phyloP scores from a whole-genome alignment of 768 basidiomycete species.

The Boletellus sp. region DNA sequence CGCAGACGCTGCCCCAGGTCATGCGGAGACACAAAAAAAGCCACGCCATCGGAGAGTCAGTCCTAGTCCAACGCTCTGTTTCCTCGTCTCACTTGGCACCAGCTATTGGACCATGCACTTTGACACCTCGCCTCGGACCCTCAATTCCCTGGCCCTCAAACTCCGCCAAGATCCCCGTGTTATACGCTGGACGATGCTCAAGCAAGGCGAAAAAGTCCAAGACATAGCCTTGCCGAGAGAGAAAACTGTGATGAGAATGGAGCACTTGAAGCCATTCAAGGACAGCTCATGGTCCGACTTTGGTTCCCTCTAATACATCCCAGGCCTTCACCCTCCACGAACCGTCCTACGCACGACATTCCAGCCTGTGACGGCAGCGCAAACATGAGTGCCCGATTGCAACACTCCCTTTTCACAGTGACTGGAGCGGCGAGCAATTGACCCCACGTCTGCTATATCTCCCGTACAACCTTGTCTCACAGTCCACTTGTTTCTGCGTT shows the following conservation, averaged over 20 bases:
- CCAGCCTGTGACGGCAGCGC: neutral
- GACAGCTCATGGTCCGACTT: conserved; percentile 28
- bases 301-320: conserved; percentile 7
- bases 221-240: conserved; percentile 57
- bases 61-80: conserved; percentile 18
- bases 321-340: neutral
- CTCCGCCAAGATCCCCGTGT: conserved; percentile 81
- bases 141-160: conserved; percentile 59
- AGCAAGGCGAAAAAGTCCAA: conserved; percentile 69
- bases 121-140: conserved; percentile 73
- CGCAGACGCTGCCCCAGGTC: conserved; percentile 64
- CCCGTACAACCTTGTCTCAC: too few relatives aligned
- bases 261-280: conserved; percentile 21
- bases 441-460: too few relatives aligned
- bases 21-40: conserved; percentile 62
- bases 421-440: too few relatives aligned
- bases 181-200: conserved; percentile 76
- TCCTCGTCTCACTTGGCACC: conserved; percentile 7
- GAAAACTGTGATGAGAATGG: conserved; percentile 36
- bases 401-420: too few relatives aligned
- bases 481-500: too few relatives aligned
- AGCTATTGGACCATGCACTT: conserved; percentile 94
- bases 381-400: too few relatives aligned
- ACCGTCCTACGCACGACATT: neutral
- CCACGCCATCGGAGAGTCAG: conserved; percentile 73